Percentiles rank a stretch among this genome's conserved stretches.
Conservation (phyloP, 2,329 filamentous ascomycete genomes). For the Colletotrichum costaricense region DNA sequence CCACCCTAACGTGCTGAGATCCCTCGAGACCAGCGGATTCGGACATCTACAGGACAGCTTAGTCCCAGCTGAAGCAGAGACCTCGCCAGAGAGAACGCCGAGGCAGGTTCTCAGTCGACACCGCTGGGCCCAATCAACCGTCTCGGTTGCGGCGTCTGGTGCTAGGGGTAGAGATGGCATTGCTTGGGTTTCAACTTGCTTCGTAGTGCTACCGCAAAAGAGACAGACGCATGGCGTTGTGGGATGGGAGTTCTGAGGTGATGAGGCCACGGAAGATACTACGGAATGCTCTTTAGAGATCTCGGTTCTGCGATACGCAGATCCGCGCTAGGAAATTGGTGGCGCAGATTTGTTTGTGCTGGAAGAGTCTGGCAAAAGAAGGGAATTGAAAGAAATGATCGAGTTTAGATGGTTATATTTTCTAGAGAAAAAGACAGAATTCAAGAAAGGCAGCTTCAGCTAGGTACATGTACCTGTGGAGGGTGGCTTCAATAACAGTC, state of each 20-base stretch:
- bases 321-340: not conserved
- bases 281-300: not conserved
- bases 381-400: too few relatives aligned
- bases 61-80: not conserved
- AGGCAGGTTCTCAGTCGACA: not conserved
- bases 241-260: accelerated
- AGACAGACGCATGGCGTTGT: not conserved
- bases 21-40: not conserved
- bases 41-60: not conserved
- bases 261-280: not conserved
- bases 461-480: not conserved
- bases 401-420: too few relatives aligned
- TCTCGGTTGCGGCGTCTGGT: not conserved
- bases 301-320: not conserved
- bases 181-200: not conserved
- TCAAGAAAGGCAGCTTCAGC: too few relatives aligned
- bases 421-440: too few relatives aligned
- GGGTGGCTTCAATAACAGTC: not conserved
- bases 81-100: not conserved
- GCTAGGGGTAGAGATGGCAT: not conserved
- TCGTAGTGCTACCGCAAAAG: not conserved
- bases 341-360: not conserved
- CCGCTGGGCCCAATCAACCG: not conserved
- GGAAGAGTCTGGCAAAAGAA: not conserved
- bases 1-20: not conserved